Percentiles rank a stretch among this genome's conserved stretches.
These are phyloP conservation scores for Vigna radiata DNA, from an alignment of 306 rosid genomes.

Conservation along the genomic window DNA sequence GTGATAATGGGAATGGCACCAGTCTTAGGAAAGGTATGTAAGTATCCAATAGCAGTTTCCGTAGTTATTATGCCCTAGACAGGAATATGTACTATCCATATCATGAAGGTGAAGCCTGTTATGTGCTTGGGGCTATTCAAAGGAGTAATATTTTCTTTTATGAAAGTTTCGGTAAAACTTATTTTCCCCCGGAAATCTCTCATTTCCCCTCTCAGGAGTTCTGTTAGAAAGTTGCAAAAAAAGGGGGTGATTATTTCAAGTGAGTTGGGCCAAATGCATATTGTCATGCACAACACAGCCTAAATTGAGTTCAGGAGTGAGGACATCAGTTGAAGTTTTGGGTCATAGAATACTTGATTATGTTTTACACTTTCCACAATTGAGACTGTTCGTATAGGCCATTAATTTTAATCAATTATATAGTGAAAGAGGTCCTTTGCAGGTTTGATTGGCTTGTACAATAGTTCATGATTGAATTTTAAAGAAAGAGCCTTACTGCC, in stretches of 20 bases:
- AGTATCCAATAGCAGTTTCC: conserved; percentile 16
- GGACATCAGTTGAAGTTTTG: conserved; percentile 26
- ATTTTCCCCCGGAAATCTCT: neutral
- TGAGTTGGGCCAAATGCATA: neutral
- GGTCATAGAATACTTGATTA: conserved; percentile 4
- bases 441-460: conserved; percentile 4
- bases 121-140: conserved; percentile 7
- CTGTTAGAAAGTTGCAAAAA: neutral
- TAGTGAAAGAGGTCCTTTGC: neutral
- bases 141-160: neutral
- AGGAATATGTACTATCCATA: conserved; percentile 26
- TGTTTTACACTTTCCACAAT: conserved; percentile 30
- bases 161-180: neutral
- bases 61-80: conserved; percentile 30
- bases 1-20: conserved; percentile 99
- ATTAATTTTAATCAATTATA: conserved; percentile 18
- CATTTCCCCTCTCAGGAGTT: neutral
- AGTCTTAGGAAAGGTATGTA: conserved; percentile 87
- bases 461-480: conserved; percentile 22
- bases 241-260: neutral
- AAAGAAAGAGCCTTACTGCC: conserved; percentile 17
- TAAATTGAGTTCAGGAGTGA: conserved; percentile 20
- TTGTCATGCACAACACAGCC: neutral
- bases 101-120: conserved; percentile 21
- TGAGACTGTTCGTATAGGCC: conserved; percentile 11